A percentile compares a stretch with the other conserved stretches of the same genome.
Conservation (phyloP, 2,329 filamentous ascomycete genomes). For the Alternaria panax region DNA sequence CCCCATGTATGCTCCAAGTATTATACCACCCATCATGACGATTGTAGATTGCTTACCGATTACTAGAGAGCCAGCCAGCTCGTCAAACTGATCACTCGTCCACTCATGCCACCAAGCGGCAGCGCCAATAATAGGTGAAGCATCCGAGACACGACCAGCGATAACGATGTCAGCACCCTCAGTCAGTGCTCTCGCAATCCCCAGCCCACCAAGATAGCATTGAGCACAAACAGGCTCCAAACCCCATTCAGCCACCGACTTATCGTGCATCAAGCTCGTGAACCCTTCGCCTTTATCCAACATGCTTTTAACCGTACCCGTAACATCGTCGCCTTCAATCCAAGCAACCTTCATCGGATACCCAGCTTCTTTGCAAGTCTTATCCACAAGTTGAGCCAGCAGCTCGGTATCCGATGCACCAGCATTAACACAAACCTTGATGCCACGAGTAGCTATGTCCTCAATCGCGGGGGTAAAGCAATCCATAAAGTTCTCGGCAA, state of each 20-base stretch:
- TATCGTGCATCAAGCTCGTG: conserved; percentile 49
- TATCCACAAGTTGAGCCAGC: conserved; percentile 35
- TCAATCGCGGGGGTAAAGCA: conserved; percentile 52
- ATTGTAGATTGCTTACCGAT: not conserved
- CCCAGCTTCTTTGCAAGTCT: conserved; percentile 35
- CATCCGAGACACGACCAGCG: conserved; percentile 42
- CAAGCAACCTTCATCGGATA: conserved; percentile 46
- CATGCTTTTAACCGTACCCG: conserved; percentile 46
- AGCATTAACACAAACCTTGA: conserved; percentile 45
- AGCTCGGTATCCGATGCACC: conserved; percentile 41
- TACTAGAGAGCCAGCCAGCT: conserved; percentile 48
- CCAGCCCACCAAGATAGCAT: conserved; percentile 23
- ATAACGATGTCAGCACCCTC: conserved; percentile 43
- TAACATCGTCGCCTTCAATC: conserved; percentile 55
- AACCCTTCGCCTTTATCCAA: conserved; percentile 49
- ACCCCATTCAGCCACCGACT: conserved; percentile 47
- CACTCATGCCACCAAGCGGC: conserved; percentile 63
- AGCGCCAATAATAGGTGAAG: conserved; percentile 54
- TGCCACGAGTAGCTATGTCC: conserved; percentile 36
- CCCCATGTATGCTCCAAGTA: too few species aligned
- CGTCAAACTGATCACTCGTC: conserved; percentile 46
- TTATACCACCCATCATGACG: too few species aligned
- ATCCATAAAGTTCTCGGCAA: conserved; percentile 57
- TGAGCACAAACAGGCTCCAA: conserved; percentile 34
- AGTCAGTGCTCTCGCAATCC: conserved; percentile 36